These are phyloP conservation scores for Polygonum aviculare DNA, from an alignment of 148 eudicot species.

Conservation along the genomic window DNA sequence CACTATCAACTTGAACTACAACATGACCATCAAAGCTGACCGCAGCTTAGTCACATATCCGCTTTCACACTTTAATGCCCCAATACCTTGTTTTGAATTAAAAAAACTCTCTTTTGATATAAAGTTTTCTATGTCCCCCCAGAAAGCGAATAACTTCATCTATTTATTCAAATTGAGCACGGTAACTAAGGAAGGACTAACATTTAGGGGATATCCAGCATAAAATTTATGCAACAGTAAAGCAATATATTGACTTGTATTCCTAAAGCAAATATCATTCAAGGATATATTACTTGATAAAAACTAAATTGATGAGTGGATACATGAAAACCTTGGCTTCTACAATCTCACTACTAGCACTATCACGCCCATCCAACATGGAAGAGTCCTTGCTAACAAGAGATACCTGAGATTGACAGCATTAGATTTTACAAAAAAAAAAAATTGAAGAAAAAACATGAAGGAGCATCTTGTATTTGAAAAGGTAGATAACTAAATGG, in stretches of 20 bases:
- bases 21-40: no score
- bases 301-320: neutral
- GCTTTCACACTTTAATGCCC: no score
- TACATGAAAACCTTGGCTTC: no score
- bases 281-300: neutral
- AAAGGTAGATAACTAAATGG: constrained; percentile 1
- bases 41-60: no score
- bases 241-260: neutral
- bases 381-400: constrained; percentile 99
- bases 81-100: no score
- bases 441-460: neutral
- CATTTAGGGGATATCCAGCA: neutral
- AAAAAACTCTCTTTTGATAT: no score
- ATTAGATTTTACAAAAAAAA: neutral
- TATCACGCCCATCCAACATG: constrained; percentile 97
- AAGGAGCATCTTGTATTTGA: neutral
- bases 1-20: neutral
- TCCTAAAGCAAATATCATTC: neutral
- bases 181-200: neutral
- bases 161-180: neutral
- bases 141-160: neutral
- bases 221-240: neutral
- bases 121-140: neutral
- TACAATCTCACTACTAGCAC: constrained; percentile 60
- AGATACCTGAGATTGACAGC: constrained; percentile 55